phyloP scores from a whole-genome alignment of 1,139 yeast species.

The Candida sojae region DNA sequence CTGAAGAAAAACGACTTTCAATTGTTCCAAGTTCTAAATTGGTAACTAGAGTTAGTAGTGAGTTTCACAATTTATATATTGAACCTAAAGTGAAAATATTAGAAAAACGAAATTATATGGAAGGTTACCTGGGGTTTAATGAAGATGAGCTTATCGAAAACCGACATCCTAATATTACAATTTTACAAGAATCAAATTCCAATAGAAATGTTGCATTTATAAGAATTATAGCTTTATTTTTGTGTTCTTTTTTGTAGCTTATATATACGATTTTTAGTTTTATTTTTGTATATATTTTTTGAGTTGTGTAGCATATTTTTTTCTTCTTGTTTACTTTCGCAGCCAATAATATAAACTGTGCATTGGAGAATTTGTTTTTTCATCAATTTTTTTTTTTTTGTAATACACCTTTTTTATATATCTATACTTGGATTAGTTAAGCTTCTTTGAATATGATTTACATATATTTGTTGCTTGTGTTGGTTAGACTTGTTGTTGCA shows the following conservation, averaged over 20 bases:
- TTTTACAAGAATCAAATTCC: neutral
- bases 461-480: constrained; percentile 6
- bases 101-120: neutral
- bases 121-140: neutral
- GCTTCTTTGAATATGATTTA: constrained; percentile 1
- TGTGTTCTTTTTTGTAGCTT: neutral
- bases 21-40: constrained; percentile 2
- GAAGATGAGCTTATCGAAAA: neutral
- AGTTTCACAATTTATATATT: constrained; percentile 4
- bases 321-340: neutral
- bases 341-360: neutral
- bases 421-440: too few relatives aligned
- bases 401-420: neutral
- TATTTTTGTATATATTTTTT: neutral
- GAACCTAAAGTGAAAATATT: neutral
- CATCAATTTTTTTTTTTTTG: neutral
- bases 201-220: neutral
- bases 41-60: constrained; percentile 5
- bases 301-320: too few relatives aligned
- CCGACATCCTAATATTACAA: neutral
- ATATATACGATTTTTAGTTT: neutral
- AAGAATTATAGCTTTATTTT: neutral
- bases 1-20: neutral
- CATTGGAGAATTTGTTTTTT: neutral
- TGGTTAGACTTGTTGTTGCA: neutral